Base-by-base conservation (phyloP, 202 grass and related monocot genomes). In the Carex arenaria region DNA sequence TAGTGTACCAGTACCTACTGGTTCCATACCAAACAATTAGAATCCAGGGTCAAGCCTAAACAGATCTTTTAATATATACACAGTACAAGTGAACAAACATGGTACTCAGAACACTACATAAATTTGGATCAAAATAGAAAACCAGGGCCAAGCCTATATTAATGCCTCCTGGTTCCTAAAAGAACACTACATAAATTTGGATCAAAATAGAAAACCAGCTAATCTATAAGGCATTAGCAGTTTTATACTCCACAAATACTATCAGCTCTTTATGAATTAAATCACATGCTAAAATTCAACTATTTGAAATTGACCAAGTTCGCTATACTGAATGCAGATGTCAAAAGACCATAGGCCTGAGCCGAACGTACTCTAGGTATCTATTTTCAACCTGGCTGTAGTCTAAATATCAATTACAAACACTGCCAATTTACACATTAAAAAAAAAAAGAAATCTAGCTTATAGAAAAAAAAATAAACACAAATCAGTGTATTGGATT, bases 401-500 rank as follows among this genome's bases (percentile, higher is more conserved):
- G 20, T 22, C 60, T 23, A 62, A 8, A 23, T n/a, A 42, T 42
- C 12, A 70, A 70, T 70, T 13, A 70, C 31, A 36, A n/a, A 14
- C 38, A 17, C 32, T 70, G 36, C 31, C 6, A 70, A 18, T 22
- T 78, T 56, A 78, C 5, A 18, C 45, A 80, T 80, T 1, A 34
- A 32, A 23, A 59, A 31, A 0, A 36, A 34, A 32, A 23, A 59
- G 17, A 0, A 36, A 79, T 61, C 20, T 19, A 61, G 7, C 14
- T 32, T 20, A 10, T 3, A 30, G 54, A 38, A 42, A 49, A 19
- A 38, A 47, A n/a, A 61, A 6, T 5, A 80, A 63, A 63, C 13
- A 65, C 78, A 80, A 80, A 80, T 64, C 54, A 53, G 59, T 22
- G 38, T 80, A 80, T 26, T 8, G 15, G 14, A 40, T 40, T 54